These are phyloP conservation scores for Stemphylium lycopersici DNA, from an alignment of 2,329 filamentous ascomycete species.

Conservation along the genomic window DNA sequence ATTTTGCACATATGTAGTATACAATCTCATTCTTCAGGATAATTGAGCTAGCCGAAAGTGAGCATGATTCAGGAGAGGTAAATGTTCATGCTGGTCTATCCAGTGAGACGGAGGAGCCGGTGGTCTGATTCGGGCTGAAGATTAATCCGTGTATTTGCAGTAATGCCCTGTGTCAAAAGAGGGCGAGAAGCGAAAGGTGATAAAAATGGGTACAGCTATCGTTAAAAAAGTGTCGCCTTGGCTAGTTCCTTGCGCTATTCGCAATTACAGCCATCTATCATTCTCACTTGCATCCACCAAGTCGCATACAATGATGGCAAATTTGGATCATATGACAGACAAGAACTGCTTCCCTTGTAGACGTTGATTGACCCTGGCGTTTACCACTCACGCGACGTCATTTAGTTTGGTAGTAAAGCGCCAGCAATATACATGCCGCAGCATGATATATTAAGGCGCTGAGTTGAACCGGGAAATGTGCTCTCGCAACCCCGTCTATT, in stretches of 20 bases:
- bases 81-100: neutral
- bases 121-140: too few species aligned
- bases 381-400: neutral
- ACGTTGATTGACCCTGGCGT: neutral
- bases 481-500: constrained; percentile 11
- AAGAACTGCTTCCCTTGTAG: neutral
- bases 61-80: neutral
- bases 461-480: constrained; percentile 17
- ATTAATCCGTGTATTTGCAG: too few species aligned
- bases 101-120: too few species aligned
- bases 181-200: too few species aligned
- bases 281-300: too few species aligned
- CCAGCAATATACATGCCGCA: constrained; percentile 23
- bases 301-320: too few species aligned
- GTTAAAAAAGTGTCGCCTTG: too few species aligned
- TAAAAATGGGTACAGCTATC: too few species aligned
- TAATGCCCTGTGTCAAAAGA: too few species aligned
- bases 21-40: neutral
- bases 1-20: neutral
- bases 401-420: constrained; percentile 3
- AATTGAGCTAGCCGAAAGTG: too few species aligned
- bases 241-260: too few species aligned
- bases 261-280: too few species aligned
- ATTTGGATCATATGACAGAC: neutral
- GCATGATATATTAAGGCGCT: constrained; percentile 20